Conservation (phyloP, 208 protist species). For the Polymyxa betae region DNA sequence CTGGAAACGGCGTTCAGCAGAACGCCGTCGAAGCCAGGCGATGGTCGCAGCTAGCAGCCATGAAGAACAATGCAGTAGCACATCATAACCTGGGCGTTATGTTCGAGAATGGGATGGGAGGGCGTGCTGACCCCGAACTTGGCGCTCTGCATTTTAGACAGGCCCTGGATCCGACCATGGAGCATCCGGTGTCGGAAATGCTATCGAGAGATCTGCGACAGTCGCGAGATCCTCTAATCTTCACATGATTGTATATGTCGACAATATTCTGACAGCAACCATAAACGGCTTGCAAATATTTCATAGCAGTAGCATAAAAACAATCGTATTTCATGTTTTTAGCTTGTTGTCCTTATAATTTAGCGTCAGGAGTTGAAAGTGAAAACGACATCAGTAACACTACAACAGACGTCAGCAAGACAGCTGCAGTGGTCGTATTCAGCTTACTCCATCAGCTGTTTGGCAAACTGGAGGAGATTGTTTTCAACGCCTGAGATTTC, state of each 20-base stretch:
- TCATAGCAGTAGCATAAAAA: no score
- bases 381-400: no score
- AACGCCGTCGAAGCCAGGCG: conserved; percentile 7
- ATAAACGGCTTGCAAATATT: no score
- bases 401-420: no score
- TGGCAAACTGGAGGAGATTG: neutral
- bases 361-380: no score
- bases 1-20: conserved; percentile 11
- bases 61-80: conserved; percentile 28
- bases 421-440: no score
- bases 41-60: conserved; percentile 45
- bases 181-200: neutral
- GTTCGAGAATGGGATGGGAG: conserved; percentile 47
- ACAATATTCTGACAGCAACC: no score
- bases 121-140: neutral
- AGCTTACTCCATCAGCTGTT: neutral
- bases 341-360: no score
- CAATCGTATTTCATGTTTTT: no score
- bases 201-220: conserved; percentile 38
- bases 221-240: conserved; percentile 20
- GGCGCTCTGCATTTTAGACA: conserved; percentile 13
- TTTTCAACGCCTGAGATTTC: neutral
- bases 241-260: no score
- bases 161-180: neutral
- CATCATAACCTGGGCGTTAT: conserved; percentile 53